Evolutionary conservation across 768 basidiomycete species (phyloP), one percentile per base, ranked within the genome.

Genomic region (Boletus rubescentipes): DNA sequence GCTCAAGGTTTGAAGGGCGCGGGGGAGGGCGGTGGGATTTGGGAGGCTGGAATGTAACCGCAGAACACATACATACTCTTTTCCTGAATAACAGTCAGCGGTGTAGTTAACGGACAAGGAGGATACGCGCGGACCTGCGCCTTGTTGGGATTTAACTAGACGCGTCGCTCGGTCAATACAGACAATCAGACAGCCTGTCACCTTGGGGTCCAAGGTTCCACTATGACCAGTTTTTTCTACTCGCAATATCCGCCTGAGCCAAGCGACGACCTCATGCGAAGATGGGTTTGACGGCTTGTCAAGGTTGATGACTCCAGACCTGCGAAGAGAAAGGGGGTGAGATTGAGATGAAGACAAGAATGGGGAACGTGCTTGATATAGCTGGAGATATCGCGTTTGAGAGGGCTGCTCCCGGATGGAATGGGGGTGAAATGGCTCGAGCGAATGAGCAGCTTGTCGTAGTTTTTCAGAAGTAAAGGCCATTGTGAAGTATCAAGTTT

Each of bases 241-340:
- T 20, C 95, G 86, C 49, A 99, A 73, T 59, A 99, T 99, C n/a
- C 97, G 85, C 63, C 95, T 83, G 58, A 99, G 75, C 97, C 97
- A 99, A 15, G 97, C 97, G 61, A 99, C 97, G 49, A 99, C 97
- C 79, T 99, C 97, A 73, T 99, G 97, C 5, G 95, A 96, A 16
- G 95, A 97, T 4, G 96, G 96, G 74, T 98, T 99, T 31, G 96
- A 98, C 21, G 97, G 97, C 69, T 99, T 99, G 83, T 99, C 97
- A 61, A 99, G 80, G 76, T 99, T 99, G 71, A 99, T 99, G 49
- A 98, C 92, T 62, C 97, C 97, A 61, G 95, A 93, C 78, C 93
- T 96, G 60, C n/a, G 11, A 53, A 57, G 44, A 45, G 23, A 9
- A 12, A 20, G 52, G 31, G n/a, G 21, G 35, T 58, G 26, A 49